Evolutionary conservation across 495 filamentous ascomycete genomes (phyloP).

Genomic region (Chaetomium tenue): DNA sequence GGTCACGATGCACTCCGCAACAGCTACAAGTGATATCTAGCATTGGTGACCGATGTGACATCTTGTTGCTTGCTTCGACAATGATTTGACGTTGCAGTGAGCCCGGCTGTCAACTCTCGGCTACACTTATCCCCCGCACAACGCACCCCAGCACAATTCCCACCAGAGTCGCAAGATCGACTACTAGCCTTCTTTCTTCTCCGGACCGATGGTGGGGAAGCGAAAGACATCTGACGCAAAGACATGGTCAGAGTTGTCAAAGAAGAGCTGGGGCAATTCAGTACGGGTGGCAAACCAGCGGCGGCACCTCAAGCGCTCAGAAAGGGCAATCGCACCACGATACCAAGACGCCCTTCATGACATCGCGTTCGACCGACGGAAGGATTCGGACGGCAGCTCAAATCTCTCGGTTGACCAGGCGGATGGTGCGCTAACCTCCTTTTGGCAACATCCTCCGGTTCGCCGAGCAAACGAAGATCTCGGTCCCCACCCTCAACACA

Average conservation of each 20-base stretch:
- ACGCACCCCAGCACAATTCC: neutral
- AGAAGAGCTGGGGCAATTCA: neutral
- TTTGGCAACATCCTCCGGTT: slow-evolving; percentile 43
- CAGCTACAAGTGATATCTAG: too few species aligned
- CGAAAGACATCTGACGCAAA: neutral
- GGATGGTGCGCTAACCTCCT: slow-evolving; percentile 34
- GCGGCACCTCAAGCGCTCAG: too few species aligned
- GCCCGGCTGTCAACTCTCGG: slow-evolving; percentile 23
- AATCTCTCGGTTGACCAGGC: slow-evolving; percentile 32
- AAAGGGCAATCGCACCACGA: neutral
- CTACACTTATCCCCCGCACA: slow-evolving; percentile 24
- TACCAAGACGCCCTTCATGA: neutral
- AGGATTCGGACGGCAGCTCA: slow-evolving; percentile 15
- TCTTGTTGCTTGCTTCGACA: slow-evolving; percentile 1
- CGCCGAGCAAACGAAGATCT: slow-evolving; percentile 41
- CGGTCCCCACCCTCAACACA: slow-evolving; percentile 31
- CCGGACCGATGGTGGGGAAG: slow-evolving; percentile 22
- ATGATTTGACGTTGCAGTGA: slow-evolving; percentile 21
- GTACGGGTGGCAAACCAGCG: neutral
- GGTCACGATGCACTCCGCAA: too few species aligned
- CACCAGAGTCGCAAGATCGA: slow-evolving; percentile 9
- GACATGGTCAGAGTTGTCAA: neutral
- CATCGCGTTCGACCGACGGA: neutral
- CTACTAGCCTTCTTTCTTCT: slow-evolving; percentile 4
- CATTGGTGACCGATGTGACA: neutral